These are phyloP conservation scores for Echinochloa phyllopogon DNA, from an alignment of 176 grass and related monocot genomes.

Conservation along the genomic window DNA sequence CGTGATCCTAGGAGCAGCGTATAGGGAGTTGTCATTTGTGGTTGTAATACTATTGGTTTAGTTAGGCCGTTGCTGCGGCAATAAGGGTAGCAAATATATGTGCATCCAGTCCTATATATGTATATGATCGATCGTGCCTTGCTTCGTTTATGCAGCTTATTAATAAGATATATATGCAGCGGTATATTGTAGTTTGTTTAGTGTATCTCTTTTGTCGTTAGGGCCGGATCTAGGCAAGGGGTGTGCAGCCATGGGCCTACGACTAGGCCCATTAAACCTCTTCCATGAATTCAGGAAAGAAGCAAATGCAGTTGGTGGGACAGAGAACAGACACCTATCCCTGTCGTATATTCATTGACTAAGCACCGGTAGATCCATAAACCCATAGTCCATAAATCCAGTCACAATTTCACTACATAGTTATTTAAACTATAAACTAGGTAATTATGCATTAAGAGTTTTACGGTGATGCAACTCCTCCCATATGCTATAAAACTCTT, in stretches of 20 bases:
- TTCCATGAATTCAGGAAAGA: neutral
- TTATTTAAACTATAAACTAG: too few relatives aligned
- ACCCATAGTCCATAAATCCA: too few relatives aligned
- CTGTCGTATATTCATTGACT: too few relatives aligned
- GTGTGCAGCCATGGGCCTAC: too few relatives aligned
- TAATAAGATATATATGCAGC: slow-evolving; percentile 1
- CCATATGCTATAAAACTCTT: too few relatives aligned
- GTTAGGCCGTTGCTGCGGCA: neutral
- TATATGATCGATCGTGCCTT: neutral
- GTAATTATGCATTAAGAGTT: too few relatives aligned
- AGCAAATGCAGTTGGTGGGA: too few relatives aligned
- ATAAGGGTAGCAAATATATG: slow-evolving; percentile 14
- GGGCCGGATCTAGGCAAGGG: too few relatives aligned
- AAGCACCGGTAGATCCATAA: too few relatives aligned
- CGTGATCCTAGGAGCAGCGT: neutral
- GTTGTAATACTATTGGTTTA: slow-evolving; percentile 17
- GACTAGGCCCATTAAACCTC: neutral
- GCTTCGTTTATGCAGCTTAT: slow-evolving; percentile 21
- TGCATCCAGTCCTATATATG: slow-evolving; percentile 2
- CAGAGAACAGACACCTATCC: too few relatives aligned
- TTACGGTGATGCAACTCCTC: too few relatives aligned
- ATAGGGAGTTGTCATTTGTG: neutral
- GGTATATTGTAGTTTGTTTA: neutral
- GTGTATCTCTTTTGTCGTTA: neutral
- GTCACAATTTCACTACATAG: too few relatives aligned